Percentiles rank a stretch among this genome's conserved stretches.
phyloP scores from a whole-genome alignment of 495 filamentous ascomycete genomes.

The Tuber borchii region DNA sequence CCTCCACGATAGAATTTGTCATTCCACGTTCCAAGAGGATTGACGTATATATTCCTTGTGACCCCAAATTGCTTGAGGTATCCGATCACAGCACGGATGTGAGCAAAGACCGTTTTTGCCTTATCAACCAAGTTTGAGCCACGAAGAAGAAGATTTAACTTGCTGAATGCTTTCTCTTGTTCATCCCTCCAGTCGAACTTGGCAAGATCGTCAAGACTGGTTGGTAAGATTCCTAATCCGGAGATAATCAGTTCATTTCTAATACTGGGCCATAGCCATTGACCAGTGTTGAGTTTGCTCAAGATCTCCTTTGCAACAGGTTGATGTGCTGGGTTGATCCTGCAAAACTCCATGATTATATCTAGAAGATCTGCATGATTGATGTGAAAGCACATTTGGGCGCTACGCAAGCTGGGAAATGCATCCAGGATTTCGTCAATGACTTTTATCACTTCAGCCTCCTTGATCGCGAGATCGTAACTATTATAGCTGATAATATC shows the following conservation, averaged over 20 bases:
- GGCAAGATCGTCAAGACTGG: constrained; percentile 82
- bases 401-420: constrained; percentile 65
- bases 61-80: constrained; percentile 72
- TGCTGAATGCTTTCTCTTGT: constrained; percentile 65
- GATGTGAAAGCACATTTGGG: constrained; percentile 81
- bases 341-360: constrained; percentile 78
- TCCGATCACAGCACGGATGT: constrained; percentile 65
- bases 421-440: constrained; percentile 80
- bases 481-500: constrained; percentile 79
- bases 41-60: constrained; percentile 71
- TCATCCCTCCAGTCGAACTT: constrained; percentile 83
- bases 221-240: constrained; percentile 73
- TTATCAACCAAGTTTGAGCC: constrained; percentile 61
- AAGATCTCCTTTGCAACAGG: constrained; percentile 71
- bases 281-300: constrained; percentile 78
- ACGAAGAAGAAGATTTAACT: constrained; percentile 65
- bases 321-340: constrained; percentile 62
- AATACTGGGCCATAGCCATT: constrained; percentile 78
- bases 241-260: constrained; percentile 74
- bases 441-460: constrained; percentile 92
- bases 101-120: constrained; percentile 65
- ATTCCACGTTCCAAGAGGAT: constrained; percentile 79
- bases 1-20: constrained; percentile 87
- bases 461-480: constrained; percentile 77
- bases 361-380: constrained; percentile 77